Base-by-base conservation (phyloP, 176 grass and related monocot genomes). In the Paspalum vaginatum region DNA sequence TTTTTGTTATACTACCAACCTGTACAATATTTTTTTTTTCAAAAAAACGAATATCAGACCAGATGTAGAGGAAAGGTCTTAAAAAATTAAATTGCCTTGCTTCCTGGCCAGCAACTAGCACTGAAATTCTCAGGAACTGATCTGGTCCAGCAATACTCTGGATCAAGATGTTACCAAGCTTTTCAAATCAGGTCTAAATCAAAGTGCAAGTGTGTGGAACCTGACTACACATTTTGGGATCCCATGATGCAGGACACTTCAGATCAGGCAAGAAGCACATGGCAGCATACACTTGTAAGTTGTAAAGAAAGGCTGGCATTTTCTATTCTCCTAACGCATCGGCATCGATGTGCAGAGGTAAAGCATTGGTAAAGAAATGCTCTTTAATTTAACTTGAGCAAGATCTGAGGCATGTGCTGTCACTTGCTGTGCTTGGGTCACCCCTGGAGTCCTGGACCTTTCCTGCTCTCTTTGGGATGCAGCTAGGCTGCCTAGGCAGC, bases 341-440 rank as follows among this genome's bases (percentile, higher is more conserved):
- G 49, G 43, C 57, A 44, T 72, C 25, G 49, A 81, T 52, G 82
- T 39, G 9, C 64, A 85, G 40, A 66, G 50, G 49, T 37, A 81
- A 77, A 48, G 32, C 56, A 63, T 21, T 24, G 40, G 18, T 71
- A 85, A 89, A 81, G 11, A 82, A 89, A 21, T 57, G 27, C 15
- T 59, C 27, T 50, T 85, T 55, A 46, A 78, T 89, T 89, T 55
- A 26, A 82, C 61, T 89, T 78, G 49, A 66, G 78, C 41, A 65
- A 85, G 83, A 85, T 89, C 83, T 85, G 73, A 66, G 64, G 47
- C 87, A 59, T 59, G 65, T 65, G 62, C 27, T 80, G 59, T 46
- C 76, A 56, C 40, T 79, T 79, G 66, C 37, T 64, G 82, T 40
- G 46, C 18, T 75, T 47, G 27, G 40, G 56, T 76, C 25, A 65